A percentile compares a stretch with the other conserved stretches of the same genome.
Evolutionary conservation across 2,329 filamentous ascomycete species (phyloP).

Genomic region (Didymella segeticola): DNA sequence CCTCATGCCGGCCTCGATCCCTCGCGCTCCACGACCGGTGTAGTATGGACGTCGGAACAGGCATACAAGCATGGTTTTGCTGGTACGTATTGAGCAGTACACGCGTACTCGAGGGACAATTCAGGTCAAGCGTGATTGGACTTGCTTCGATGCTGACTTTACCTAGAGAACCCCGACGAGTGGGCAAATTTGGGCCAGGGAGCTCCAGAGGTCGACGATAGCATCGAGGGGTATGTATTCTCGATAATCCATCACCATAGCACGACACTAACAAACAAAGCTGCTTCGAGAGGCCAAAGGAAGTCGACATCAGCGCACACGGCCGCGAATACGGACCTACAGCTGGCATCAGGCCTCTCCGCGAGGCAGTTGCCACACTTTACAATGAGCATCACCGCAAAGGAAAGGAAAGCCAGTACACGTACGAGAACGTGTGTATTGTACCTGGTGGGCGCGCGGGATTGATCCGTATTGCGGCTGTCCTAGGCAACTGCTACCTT

Average conservation of each 20-base stretch:
- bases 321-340: conserved; percentile 91
- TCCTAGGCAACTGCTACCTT: conserved; percentile 89
- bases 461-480: conserved; percentile 91
- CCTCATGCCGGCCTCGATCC: conserved; percentile 91
- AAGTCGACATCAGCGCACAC: conserved; percentile 77
- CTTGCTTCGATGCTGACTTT: background rate
- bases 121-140: background rate
- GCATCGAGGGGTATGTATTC: conserved; percentile 92
- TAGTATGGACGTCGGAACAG: conserved; percentile 90
- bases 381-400: conserved; percentile 93
- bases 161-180: conserved; percentile 72
- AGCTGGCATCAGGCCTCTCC: conserved; percentile 88
- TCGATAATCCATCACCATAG: no score
- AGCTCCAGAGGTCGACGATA: conserved; percentile 91
- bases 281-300: conserved; percentile 76
- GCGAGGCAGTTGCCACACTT: conserved; percentile 86
- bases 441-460: conserved; percentile 92
- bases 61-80: conserved; percentile 87
- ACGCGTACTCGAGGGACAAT: background rate
- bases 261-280: no score
- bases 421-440: conserved; percentile 97
- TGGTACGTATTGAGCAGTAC: background rate
- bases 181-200: conserved; percentile 97
- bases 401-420: conserved; percentile 88
- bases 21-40: conserved; percentile 86